A percentile compares a stretch with the other conserved stretches of the same genome.
Conservation (phyloP, 371 early-diverging fungal genomes). For the Mortierella sp. region DNA sequence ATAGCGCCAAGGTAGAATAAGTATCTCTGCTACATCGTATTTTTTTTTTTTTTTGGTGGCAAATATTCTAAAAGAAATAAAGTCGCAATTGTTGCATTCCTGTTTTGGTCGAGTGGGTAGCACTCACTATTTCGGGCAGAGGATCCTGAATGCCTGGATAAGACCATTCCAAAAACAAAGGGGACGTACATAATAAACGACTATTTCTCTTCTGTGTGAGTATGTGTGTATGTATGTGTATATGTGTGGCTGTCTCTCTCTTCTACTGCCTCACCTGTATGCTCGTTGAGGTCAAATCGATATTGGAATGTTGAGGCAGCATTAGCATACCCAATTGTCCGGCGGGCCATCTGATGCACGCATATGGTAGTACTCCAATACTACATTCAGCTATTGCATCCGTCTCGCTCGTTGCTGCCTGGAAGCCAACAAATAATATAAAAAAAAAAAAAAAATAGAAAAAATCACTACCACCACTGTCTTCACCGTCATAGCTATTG, state of each 20-base stretch:
- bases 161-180: background rate
- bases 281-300: slow-evolving; percentile 37
- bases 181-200: background rate
- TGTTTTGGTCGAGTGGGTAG: too few species aligned
- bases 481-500: background rate
- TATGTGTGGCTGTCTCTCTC: background rate
- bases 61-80: too few species aligned
- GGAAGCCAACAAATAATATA: background rate
- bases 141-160: background rate
- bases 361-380: background rate
- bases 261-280: slow-evolving; percentile 9
- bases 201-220: background rate
- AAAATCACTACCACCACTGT: slow-evolving; percentile 2
- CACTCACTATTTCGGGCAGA: too few species aligned
- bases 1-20: too few species aligned
- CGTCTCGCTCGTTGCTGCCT: background rate
- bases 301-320: slow-evolving; percentile 43
- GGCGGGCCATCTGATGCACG: slow-evolving; percentile 1
- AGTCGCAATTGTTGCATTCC: too few species aligned
- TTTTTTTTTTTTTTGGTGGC: background rate
- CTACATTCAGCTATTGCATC: background rate
- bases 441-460: background rate
- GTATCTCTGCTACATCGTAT: too few species aligned
- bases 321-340: slow-evolving; percentile 21
- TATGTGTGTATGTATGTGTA: background rate